Evolutionary conservation across 306 rosid genomes (phyloP).

Genomic region (Malus sieversii): DNA sequence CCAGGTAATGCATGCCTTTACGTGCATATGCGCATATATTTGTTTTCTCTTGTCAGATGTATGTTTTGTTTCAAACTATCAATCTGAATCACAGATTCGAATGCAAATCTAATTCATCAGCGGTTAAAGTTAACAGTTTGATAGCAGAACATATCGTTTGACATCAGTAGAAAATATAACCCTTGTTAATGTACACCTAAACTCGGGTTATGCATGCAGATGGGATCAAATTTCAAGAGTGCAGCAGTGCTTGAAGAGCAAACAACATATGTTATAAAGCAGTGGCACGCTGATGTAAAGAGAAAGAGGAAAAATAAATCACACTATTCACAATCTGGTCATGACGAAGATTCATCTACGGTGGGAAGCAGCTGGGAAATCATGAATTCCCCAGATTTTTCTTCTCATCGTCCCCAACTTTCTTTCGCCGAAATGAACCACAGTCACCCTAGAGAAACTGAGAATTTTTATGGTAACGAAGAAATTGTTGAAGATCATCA

Average conservation of each 20-base stretch:
- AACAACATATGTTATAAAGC: conserved; percentile 29
- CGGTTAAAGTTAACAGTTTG: not conserved
- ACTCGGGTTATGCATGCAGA: conserved; percentile 20
- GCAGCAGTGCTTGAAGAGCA: conserved; percentile 37
- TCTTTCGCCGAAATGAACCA: conserved; percentile 1
- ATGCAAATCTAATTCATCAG: not conserved
- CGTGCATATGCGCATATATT: not conserved
- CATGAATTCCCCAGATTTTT: not conserved
- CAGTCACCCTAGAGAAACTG: not conserved
- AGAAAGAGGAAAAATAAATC: conserved; percentile 28
- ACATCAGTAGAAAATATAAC: not conserved
- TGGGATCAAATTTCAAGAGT: conserved; percentile 50
- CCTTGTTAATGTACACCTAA: not conserved
- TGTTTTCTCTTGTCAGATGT: not conserved
- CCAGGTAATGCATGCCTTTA: conserved; percentile 29
- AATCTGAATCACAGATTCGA: not conserved
- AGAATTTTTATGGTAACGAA: conserved; percentile 14
- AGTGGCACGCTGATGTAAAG: conserved; percentile 45
- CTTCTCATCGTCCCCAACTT: conserved; percentile 6
- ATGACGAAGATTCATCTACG: conserved; percentile 3
- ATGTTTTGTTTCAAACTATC: not conserved
- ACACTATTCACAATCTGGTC: not conserved
- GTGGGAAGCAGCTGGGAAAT: not conserved
- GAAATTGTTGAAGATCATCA: conserved; percentile 15
- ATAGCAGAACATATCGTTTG: not conserved